A percentile compares a stretch with the other conserved stretches of the same genome.
These are phyloP conservation scores for Ustilago esculenta DNA, from an alignment of 1,284 basidiomycete genomes.

Conservation along the genomic window DNA sequence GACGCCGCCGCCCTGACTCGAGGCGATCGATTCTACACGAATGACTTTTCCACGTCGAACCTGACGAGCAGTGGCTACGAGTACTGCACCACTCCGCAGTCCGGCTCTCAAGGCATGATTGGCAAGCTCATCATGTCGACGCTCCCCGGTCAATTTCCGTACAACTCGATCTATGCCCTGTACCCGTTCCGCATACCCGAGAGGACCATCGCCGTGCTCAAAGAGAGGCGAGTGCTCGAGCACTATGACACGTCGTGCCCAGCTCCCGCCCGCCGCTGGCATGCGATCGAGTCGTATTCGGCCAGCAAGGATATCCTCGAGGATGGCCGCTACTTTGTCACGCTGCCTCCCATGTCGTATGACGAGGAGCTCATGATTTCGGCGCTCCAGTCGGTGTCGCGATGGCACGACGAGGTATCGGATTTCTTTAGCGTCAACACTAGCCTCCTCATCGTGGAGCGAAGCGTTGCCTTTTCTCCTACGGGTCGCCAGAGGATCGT, in stretches of 20 bases:
- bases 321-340: conserved; percentile 36
- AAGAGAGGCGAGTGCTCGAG: conserved; percentile 71
- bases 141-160: conserved; percentile 42
- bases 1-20: conserved; percentile 87
- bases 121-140: conserved; percentile 50
- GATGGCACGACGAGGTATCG: conserved; percentile 28
- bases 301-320: conserved; percentile 37
- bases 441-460: conserved; percentile 11
- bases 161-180: conserved; percentile 51
- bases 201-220: conserved; percentile 72
- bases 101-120: conserved; percentile 34
- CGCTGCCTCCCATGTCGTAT: conserved; percentile 29
- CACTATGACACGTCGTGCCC: conserved; percentile 69
- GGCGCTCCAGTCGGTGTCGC: conserved; percentile 37
- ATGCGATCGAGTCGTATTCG: conserved; percentile 39
- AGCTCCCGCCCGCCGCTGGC: conserved; percentile 26
- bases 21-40: conserved; percentile 82
- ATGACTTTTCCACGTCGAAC: conserved; percentile 81
- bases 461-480: conserved; percentile 18
- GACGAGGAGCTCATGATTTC: conserved; percentile 36
- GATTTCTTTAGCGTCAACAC: conserved; percentile 36
- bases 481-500: conserved; percentile 28
- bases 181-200: conserved; percentile 76
- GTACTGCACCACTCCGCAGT: conserved; percentile 31
- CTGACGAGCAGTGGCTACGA: conserved; percentile 71